Evolutionary conservation across 2,329 filamentous ascomycete genomes (phyloP), one percentile per base, ranked within the genome.

Genomic region (Diaporthe capsici): DNA sequence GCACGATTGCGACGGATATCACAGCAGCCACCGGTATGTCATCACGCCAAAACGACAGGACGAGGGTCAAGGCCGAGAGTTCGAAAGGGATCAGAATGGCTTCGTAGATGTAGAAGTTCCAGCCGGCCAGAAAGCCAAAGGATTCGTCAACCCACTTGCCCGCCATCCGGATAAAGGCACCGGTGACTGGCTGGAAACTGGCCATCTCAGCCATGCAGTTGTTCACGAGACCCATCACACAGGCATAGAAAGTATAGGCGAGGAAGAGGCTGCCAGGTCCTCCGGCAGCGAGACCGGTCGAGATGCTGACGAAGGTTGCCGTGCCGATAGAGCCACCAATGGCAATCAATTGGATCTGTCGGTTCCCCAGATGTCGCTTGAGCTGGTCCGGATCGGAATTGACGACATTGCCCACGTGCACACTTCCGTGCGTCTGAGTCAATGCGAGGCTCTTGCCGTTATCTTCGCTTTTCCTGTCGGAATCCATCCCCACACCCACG

Each of bases 171-270:
- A 93, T 89, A 80, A 92, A 93, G 3, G 90, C 90, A 78, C 91
- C 75, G 60, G 87, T 88, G 60, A 93, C 87, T 28, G 92, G 92
- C 87, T 92, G 91, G 78, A 88, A 89, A 53, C 87, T 86, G 34
- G 86, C 88, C 91, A 93, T 93, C 81, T 93, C 92, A 6, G 92
- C 91, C 76, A 92, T 86, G 77, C 87, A 88, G 80, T 92, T 93
- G 86, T 92, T 93, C 80, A 93, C 89, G 65, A 92, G 84, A 34
- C 84, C 91, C 77, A 93, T 85, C 72, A 93, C 79, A 78, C 85
- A 81, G 47, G 85, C 86, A 80, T 93, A 92, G 61, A 91, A 78
- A 42, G 86, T 84, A 80, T 90, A 93, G 57, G 89, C 91, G 75
- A 93, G 82, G 76, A 93, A 85, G 55, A 93, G 83, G 73, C 86